These are phyloP conservation scores for Penicillium sp. DNA, from an alignment of 2,329 filamentous ascomycete species.

Conservation along the genomic window DNA sequence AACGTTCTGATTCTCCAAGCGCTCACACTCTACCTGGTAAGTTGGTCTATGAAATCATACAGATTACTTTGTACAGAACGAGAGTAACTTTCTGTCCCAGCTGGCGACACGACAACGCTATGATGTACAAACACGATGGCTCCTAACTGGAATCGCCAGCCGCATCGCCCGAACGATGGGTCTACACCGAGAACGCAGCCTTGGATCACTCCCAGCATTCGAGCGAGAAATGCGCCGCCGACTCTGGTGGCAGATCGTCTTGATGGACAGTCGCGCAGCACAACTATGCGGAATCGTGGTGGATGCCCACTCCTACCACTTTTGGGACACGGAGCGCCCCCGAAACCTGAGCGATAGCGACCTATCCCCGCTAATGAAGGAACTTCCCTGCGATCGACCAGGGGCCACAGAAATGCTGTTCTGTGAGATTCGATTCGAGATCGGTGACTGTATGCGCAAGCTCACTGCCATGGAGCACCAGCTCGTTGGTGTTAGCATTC, in stretches of 20 bases:
- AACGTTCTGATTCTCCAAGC: neutral
- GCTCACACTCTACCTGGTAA: neutral
- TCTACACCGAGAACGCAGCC: neutral
- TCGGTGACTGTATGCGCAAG: constrained; percentile 43
- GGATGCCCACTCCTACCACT: neutral
- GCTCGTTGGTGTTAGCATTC: neutral
- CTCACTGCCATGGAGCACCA: constrained; percentile 3
- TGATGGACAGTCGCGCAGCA: neutral
- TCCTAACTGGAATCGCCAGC: neutral
- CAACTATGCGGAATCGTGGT: neutral
- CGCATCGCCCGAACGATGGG: neutral
- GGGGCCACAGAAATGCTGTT: constrained; percentile 45
- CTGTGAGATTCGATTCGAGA: constrained; percentile 45
- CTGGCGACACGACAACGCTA: neutral
- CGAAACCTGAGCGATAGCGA: neutral
- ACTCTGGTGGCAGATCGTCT: neutral
- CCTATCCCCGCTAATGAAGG: neutral
- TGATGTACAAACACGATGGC: neutral
- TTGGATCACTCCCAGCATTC: neutral
- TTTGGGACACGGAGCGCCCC: neutral
- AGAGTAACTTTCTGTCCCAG: neutral
- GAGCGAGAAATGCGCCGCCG: neutral
- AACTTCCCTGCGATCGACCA: neutral
- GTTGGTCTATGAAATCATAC: neutral
- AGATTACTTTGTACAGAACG: too few relatives aligned